Percentiles rank a stretch among this genome's conserved stretches.
Evolutionary conservation across 2,329 filamentous ascomycete species (phyloP).

Genomic region (Monosporascus sp.): DNA sequence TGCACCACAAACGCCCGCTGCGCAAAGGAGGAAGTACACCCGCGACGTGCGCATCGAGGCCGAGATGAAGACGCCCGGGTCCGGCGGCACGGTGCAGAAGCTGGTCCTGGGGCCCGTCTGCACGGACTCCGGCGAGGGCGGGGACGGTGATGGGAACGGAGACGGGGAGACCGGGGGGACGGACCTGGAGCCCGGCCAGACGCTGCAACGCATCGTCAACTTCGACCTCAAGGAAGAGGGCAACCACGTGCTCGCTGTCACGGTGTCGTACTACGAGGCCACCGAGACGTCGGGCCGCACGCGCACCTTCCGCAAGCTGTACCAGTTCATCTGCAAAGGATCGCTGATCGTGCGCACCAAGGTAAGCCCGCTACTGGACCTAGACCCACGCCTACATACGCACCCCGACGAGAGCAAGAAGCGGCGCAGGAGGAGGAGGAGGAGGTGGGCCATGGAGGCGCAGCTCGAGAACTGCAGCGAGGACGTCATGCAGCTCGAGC

Average conservation of each 20-base stretch:
- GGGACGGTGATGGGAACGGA: conserved; percentile 4
- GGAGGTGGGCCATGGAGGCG: conserved; percentile 74
- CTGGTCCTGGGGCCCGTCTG: conserved; percentile 50
- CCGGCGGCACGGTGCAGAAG: conserved; percentile 50
- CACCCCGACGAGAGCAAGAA: neutral
- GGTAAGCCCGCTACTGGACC: conserved; percentile 55
- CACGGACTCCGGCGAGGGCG: conserved; percentile 4
- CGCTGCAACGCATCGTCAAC: conserved; percentile 73
- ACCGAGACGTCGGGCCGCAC: conserved; percentile 64
- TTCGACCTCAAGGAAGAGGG: conserved; percentile 94
- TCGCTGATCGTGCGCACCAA: conserved; percentile 90
- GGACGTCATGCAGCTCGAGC: conserved; percentile 71
- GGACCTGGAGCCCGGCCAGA: conserved; percentile 57
- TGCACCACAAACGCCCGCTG: too few relatives aligned
- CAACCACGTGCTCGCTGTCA: conserved; percentile 87
- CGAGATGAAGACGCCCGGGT: conserved; percentile 88
- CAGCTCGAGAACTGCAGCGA: conserved; percentile 95
- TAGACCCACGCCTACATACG: conserved; percentile 12
- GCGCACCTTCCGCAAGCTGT: conserved; percentile 87
- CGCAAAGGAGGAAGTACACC: conserved; percentile 43
- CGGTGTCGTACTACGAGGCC: conserved; percentile 89
- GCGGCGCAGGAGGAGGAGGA: conserved; percentile 3
- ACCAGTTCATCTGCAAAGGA: conserved; percentile 91
- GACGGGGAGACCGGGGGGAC: conserved; percentile 19
- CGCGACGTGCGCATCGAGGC: conserved; percentile 78